Evolutionary conservation across 2,329 filamentous ascomycete genomes (phyloP).

Genomic region (Sporothrix sp.): DNA sequence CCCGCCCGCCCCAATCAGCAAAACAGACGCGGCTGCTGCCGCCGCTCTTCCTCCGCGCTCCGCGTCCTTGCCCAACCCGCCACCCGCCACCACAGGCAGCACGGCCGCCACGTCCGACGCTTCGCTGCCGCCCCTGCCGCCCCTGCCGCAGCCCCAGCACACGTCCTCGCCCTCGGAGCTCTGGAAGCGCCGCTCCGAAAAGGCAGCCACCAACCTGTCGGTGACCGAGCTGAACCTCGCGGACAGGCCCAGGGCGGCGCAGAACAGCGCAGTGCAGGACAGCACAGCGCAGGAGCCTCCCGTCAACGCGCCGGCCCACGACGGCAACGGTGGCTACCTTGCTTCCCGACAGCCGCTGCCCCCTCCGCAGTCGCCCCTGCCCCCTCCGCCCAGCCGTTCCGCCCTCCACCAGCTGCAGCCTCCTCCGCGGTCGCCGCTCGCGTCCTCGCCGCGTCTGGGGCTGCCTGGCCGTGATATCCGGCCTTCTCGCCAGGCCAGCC

Average conservation of each 20-base stretch:
- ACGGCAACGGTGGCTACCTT: constrained; percentile 2
- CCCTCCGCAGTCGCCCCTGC: constrained; percentile 14
- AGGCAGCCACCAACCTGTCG: constrained; percentile 36
- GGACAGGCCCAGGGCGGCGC: constrained; percentile 23
- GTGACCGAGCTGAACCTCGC: constrained; percentile 40
- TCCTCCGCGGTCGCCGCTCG: not conserved
- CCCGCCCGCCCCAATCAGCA: constrained; percentile 1
- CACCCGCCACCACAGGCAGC: not conserved
- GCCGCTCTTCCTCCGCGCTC: constrained; percentile 14
- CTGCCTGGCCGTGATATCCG: constrained; percentile 25
- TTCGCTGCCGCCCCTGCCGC: constrained; percentile 5
- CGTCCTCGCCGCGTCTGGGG: constrained; percentile 9
- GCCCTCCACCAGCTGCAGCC: constrained; percentile 5
- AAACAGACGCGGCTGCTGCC: not conserved
- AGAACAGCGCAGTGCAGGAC: not conserved
- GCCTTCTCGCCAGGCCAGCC: constrained; percentile 16
- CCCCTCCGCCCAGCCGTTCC: constrained; percentile 6
- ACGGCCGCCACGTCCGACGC: not conserved
- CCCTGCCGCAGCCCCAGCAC: constrained; percentile 5
- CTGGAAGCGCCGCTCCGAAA: constrained; percentile 44
- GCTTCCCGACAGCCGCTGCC: constrained; percentile 4
- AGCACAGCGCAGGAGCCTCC: not conserved
- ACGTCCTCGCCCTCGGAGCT: constrained; percentile 27
- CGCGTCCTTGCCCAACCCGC: constrained; percentile 9
- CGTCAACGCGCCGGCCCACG: not conserved